Percentiles rank a stretch among this genome's conserved stretches.
Conservation (phyloP, 345 rosid genomes). For the Bruguiera parviflora region DNA sequence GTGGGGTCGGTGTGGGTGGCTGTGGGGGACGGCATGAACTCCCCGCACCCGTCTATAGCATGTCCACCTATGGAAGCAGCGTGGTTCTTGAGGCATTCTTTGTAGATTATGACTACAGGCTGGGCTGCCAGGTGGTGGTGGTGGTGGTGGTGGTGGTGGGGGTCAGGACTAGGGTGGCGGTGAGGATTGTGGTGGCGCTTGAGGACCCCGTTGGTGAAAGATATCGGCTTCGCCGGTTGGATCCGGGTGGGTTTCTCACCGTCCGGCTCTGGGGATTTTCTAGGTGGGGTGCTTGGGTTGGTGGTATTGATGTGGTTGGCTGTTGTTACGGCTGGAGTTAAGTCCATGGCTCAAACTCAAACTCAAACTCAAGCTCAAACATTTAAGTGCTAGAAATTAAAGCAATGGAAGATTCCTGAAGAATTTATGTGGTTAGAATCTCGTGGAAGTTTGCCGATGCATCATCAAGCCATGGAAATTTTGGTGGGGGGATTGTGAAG, state of each 20-base stretch:
- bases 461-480: too few species aligned
- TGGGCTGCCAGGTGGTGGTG: conserved; percentile 3
- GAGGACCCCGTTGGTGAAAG: conserved; percentile 33
- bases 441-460: neutral
- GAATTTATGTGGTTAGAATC: conserved; percentile 4
- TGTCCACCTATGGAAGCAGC: conserved; percentile 29
- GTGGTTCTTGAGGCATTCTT: conserved; percentile 28
- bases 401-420: neutral
- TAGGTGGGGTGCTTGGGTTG: conserved; percentile 10
- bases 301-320: neutral
- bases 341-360: conserved; percentile 23
- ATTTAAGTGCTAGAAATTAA: conserved; percentile 8
- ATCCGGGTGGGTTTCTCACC: conserved; percentile 19
- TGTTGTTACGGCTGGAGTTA: conserved; percentile 2
- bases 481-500: neutral
- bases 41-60: conserved; percentile 33
- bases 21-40: conserved; percentile 27
- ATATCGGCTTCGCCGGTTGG: conserved; percentile 21
- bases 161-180: neutral
- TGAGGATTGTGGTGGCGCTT: conserved; percentile 19
- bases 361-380: conserved; percentile 12
- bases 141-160: conserved; percentile 6
- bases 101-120: conserved; percentile 16
- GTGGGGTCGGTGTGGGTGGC: conserved; percentile 25
- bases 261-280: conserved; percentile 30